These are phyloP conservation scores for Pseudogymnoascus sp. DNA, from an alignment of 2,329 filamentous ascomycete species.

Conservation along the genomic window DNA sequence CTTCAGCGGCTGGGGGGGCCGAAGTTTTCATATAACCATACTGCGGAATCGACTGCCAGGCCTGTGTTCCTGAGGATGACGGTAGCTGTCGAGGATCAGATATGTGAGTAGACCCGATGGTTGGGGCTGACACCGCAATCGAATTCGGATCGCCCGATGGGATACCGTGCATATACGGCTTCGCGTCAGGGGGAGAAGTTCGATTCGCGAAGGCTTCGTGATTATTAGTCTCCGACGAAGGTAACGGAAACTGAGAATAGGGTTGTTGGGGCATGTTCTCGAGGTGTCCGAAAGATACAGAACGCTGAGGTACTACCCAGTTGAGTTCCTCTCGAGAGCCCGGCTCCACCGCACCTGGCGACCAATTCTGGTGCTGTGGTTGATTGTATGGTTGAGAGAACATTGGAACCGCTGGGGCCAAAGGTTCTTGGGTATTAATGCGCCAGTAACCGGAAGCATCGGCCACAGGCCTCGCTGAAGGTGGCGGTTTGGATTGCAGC, in stretches of 20 bases:
- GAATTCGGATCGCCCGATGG: background rate
- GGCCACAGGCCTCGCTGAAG: conserved; percentile 33
- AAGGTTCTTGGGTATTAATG: conserved; percentile 40
- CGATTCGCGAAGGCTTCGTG: background rate
- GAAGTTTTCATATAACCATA: conserved; percentile 2
- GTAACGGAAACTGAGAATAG: background rate
- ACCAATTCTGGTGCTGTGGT: conserved; percentile 26
- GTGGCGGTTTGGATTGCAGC: conserved; percentile 36
- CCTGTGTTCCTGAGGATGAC: background rate
- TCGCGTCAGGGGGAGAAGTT: background rate
- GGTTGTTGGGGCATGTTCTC: background rate
- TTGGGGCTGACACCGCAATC: conserved; percentile 1
- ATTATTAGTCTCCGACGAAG: background rate
- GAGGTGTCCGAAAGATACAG: conserved; percentile 26
- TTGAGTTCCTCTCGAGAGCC: conserved; percentile 24
- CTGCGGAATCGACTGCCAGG: background rate
- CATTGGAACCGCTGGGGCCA: conserved; percentile 42
- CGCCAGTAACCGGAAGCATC: conserved; percentile 40
- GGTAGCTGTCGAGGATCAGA: background rate
- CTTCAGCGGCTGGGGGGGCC: background rate
- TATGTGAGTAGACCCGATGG: background rate
- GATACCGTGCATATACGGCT: conserved; percentile 1
- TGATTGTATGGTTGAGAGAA: conserved; percentile 35
- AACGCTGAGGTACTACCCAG: conserved; percentile 29
- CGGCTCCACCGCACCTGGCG: conserved; percentile 21